A percentile compares a stretch with the other conserved stretches of the same genome.
Conservation (phyloP, 2,329 filamentous ascomycete species). For the Aureobasidium sp. region DNA sequence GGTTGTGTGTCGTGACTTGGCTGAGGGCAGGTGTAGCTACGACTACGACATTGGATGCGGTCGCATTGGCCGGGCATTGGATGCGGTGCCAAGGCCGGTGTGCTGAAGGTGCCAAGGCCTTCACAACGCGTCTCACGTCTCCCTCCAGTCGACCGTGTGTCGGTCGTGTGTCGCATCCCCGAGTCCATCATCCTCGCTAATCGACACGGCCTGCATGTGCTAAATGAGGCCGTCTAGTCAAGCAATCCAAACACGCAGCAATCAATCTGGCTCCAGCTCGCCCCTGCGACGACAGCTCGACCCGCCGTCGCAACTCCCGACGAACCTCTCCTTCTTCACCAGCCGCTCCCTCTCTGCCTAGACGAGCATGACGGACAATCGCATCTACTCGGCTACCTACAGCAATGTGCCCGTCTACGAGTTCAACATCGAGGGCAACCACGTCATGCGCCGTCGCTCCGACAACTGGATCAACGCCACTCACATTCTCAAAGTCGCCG, state of each 20-base stretch:
- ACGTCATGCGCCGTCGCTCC: constrained; percentile 89
- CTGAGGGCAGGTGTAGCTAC: neutral
- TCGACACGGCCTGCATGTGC: neutral
- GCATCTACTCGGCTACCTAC: constrained; percentile 56
- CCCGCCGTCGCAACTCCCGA: neutral
- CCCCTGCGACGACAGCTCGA: neutral
- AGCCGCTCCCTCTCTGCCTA: neutral
- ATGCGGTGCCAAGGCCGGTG: neutral
- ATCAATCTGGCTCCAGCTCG: neutral
- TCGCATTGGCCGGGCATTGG: neutral
- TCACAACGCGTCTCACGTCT: neutral
- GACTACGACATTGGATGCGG: constrained; percentile 7
- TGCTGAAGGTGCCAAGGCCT: neutral
- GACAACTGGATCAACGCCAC: constrained; percentile 99
- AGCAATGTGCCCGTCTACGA: constrained; percentile 80
- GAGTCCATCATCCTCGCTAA: too few relatives aligned
- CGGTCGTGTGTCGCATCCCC: neutral
- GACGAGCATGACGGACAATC: constrained; percentile 17
- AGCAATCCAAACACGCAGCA: neutral
- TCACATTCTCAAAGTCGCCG: constrained; percentile 92
- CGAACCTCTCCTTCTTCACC: neutral
- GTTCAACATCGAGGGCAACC: constrained; percentile 74
- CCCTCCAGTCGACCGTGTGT: neutral
- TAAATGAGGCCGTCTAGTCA: neutral
- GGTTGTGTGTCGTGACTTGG: constrained; percentile 14